These are phyloP conservation scores for Calonectria pseudoreteaudii DNA, from an alignment of 2,329 filamentous ascomycete genomes.

Conservation along the genomic window DNA sequence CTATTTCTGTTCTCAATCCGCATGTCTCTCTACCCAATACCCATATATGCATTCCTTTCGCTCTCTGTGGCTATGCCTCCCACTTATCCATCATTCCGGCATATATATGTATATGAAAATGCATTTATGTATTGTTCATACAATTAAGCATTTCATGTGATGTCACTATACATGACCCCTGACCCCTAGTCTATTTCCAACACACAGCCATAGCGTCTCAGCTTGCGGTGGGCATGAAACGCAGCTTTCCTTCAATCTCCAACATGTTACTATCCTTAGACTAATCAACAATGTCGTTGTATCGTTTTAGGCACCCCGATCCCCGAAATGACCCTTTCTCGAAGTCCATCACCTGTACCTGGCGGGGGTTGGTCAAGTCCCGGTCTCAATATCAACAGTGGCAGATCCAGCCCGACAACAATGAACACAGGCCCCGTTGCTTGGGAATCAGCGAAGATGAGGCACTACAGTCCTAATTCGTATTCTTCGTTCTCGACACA, in stretches of 20 bases:
- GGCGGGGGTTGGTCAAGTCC: slow-evolving; percentile 92
- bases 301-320: slow-evolving; percentile 63
- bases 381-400: slow-evolving; percentile 79
- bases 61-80: slow-evolving; percentile 25
- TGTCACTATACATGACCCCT: slow-evolving; percentile 14
- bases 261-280: slow-evolving; percentile 27
- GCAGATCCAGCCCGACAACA: slow-evolving; percentile 74
- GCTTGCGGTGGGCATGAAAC: slow-evolving; percentile 26
- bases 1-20: slow-evolving; percentile 25
- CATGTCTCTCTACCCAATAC: slow-evolving; percentile 11
- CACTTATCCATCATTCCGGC: background rate
- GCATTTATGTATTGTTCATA: slow-evolving; percentile 6
- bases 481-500: slow-evolving; percentile 85
- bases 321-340: slow-evolving; percentile 82
- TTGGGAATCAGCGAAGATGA: slow-evolving; percentile 86
- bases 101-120: background rate
- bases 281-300: slow-evolving; percentile 42
- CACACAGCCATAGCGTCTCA: slow-evolving; percentile 17
- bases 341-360: slow-evolving; percentile 86
- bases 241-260: slow-evolving; percentile 22
- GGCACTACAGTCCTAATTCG: slow-evolving; percentile 77
- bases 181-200: slow-evolving; percentile 9
- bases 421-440: slow-evolving; percentile 71
- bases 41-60: slow-evolving; percentile 22
- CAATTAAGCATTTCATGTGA: slow-evolving; percentile 15